These are phyloP conservation scores for Pyricularia sp. DNA, from an alignment of 2,329 filamentous ascomycete species.

Conservation along the genomic window DNA sequence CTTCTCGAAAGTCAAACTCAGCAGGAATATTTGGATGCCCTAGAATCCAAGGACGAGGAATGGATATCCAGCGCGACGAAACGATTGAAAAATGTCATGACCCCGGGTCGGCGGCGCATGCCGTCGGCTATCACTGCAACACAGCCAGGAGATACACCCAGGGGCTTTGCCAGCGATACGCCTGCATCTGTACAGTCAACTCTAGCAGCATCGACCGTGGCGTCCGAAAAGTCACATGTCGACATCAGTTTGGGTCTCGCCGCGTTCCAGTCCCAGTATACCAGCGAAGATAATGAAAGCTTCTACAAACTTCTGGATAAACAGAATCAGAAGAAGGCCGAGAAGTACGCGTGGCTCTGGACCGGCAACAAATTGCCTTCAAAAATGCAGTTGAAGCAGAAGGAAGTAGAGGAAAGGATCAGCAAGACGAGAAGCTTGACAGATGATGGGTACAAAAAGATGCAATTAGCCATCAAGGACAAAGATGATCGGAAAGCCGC, in stretches of 20 bases:
- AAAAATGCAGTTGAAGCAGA: conserved; percentile 67
- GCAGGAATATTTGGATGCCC: conserved; percentile 83
- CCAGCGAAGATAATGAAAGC: conserved; percentile 94
- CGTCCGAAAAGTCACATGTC: conserved; percentile 36
- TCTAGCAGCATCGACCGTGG: conserved; percentile 15
- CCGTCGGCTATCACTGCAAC: conserved; percentile 17
- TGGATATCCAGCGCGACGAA: conserved; percentile 82
- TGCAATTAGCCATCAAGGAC: conserved; percentile 54
- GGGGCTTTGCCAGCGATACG: conserved; percentile 62
- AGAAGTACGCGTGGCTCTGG: conserved; percentile 87
- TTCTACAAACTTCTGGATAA: conserved; percentile 89
- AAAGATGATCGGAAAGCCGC: conserved; percentile 64
- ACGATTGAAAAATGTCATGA: conserved; percentile 70
- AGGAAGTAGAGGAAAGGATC: conserved; percentile 48
- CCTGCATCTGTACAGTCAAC: conserved; percentile 44
- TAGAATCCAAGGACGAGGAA: conserved; percentile 72
- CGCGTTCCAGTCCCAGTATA: conserved; percentile 86
- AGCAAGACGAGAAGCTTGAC: conserved; percentile 33
- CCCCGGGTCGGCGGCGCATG: conserved; percentile 48
- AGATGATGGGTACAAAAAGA: conserved; percentile 48
- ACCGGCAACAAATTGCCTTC: conserved; percentile 75
- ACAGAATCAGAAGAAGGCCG: conserved; percentile 74
- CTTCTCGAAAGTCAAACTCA: conserved; percentile 78
- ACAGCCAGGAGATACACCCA: conserved; percentile 45
- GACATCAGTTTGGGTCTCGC: conserved; percentile 74